Evolutionary conservation across 805 yeast genomes (phyloP), one percentile per base, ranked within the genome.

Genomic region (Candida boleticola): DNA sequence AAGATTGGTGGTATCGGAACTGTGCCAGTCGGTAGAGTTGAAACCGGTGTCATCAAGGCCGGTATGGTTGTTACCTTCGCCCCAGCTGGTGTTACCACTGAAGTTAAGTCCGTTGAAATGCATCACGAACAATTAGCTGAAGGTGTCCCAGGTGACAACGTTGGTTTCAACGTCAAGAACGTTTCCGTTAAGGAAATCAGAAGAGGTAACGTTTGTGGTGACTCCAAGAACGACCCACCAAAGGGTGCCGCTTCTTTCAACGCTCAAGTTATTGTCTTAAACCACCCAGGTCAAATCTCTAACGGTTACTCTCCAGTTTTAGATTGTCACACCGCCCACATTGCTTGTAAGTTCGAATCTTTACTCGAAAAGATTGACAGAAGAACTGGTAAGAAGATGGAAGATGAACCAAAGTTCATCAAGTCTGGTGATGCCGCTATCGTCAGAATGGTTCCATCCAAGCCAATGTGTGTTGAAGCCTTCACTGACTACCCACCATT

Each of bases 171-270:
- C 82, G 86, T 86, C 71, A 87, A 87, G 88, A 82, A 83, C 75
- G 89, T 85, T 64, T 83, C 90, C 70, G 85, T 83, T 55, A 83
- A 86, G 80, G 93, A 87, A 64, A 82, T 86, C 64, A 83, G 89
- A 73, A 85, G 90, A 79, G 95, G 95, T 77, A 87, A 87, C 86
- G 90, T 87, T 57, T 77, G 86, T 73, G 89, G 93, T 79, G 89
- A 84, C 81, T 80, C 89, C 71, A 82, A 83, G 82, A 79, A 82
- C 79, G 93, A 86, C 68, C 90, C 93, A 64, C 92, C 93, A 64
- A 68, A 75, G 74, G 92, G 80, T 58, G 71, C 81, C 65, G 84
- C 76, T 55, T 82, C 89, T 64, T 85, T 86, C 89, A 77, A 77
- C 69, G 55, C 92, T 64, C 89, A 85, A 74, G 87, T 86, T 54